A percentile compares a stretch with the other conserved stretches of the same genome.
Conservation (phyloP, 78 protist genomes). For the Dictyostelium brefeldianum region DNA sequence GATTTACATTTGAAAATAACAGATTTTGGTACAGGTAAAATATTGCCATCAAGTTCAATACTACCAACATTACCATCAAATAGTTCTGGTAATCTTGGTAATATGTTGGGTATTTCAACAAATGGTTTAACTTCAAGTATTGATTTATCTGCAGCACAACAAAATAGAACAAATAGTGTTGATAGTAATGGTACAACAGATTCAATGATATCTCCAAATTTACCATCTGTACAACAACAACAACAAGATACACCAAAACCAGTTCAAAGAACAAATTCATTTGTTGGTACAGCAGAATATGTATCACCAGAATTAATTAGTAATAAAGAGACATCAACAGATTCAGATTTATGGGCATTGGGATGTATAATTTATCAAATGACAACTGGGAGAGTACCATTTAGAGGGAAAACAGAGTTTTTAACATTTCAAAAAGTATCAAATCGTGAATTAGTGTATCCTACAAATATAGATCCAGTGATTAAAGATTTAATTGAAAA, state of each 20-base stretch:
- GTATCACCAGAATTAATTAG: slow-evolving; percentile 94
- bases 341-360: slow-evolving; percentile 95
- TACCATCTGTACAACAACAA: not conserved
- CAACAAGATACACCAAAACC: not conserved
- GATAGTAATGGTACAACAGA: slow-evolving; percentile 24
- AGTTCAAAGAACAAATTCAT: slow-evolving; percentile 56
- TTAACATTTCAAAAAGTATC: slow-evolving; percentile 88
- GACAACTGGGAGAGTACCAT: slow-evolving; percentile 88
- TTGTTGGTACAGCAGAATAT: slow-evolving; percentile 92
- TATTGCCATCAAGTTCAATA: not conserved
- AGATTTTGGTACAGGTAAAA: slow-evolving; percentile 88
- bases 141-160: not conserved
- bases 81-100: not conserved
- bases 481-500: slow-evolving; percentile 86
- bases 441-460: slow-evolving; percentile 72
- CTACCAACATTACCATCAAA: slow-evolving; percentile 11
- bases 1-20: slow-evolving; percentile 87
- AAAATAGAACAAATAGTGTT: not conserved
- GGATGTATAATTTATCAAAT: slow-evolving; percentile 96
- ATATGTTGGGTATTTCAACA: not conserved
- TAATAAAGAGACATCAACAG: slow-evolving; percentile 77
- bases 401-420: slow-evolving; percentile 85
- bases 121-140: not conserved
- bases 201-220: not conserved
- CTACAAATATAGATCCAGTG: slow-evolving; percentile 78